These are phyloP conservation scores for Sicyos edulis DNA, from an alignment of 306 rosid species.

Conservation along the genomic window DNA sequence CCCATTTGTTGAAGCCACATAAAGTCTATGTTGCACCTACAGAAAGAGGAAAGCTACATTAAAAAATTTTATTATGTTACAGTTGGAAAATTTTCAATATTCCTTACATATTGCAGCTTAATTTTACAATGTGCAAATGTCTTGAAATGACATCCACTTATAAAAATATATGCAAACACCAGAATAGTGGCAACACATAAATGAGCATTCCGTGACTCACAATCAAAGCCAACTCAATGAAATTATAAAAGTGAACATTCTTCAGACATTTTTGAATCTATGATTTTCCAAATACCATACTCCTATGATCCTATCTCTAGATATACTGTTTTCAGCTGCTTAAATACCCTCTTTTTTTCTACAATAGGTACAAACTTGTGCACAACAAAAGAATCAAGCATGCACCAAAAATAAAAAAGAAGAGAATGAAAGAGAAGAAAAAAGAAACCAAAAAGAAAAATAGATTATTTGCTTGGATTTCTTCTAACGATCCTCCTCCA, in stretches of 20 bases:
- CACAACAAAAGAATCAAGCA: not conserved
- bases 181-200: not conserved
- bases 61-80: not conserved
- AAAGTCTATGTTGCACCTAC: constrained; percentile 53
- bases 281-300: not conserved
- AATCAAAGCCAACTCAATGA: not conserved
- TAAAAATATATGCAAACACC: not conserved
- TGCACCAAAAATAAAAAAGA: not conserved
- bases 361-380: not conserved
- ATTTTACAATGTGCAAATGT: not conserved
- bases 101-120: not conserved
- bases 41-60: constrained; percentile 21
- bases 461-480: not conserved
- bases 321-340: constrained; percentile 2
- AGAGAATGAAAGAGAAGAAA: not conserved
- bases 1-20: constrained; percentile 87
- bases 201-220: not conserved
- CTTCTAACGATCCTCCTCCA: constrained; percentile 14
- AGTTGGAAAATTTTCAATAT: not conserved
- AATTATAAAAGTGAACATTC: constrained; percentile 3
- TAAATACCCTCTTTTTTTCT: not conserved
- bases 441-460: not conserved
- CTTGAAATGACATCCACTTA: constrained; percentile 5
- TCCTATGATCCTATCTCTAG: not conserved
- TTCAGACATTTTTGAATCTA: not conserved